Evolutionary conservation across 2,329 filamentous ascomycete genomes (phyloP).

Genomic region (Gyromitra esculenta): DNA sequence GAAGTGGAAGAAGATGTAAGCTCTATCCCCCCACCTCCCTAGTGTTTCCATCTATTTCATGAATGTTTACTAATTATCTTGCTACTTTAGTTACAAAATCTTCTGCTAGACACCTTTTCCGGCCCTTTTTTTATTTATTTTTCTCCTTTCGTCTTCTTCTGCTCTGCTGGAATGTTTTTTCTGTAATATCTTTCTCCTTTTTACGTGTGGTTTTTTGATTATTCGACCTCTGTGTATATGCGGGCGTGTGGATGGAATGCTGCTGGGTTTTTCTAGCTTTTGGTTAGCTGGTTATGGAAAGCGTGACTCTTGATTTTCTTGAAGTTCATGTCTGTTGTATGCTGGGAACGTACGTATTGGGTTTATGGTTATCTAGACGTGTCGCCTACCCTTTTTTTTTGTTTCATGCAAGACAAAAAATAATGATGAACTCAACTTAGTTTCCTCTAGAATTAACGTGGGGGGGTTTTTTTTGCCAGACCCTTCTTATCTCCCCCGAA

Average conservation of each 20-base stretch:
- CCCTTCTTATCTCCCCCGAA: not conserved
- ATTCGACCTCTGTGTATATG: not conserved
- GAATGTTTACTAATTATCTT: conserved; percentile 24
- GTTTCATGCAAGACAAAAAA: conserved; percentile 1
- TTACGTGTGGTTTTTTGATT: not conserved
- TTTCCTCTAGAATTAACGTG: not conserved
- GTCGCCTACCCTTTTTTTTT: not conserved
- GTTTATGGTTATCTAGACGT: not conserved
- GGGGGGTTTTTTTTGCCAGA: too few relatives aligned
- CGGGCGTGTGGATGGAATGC: not conserved
- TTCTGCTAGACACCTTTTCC: conserved; percentile 51
- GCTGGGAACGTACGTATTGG: too few relatives aligned
- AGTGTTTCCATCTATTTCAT: too few relatives aligned
- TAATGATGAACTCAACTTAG: not conserved
- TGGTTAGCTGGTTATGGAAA: not conserved
- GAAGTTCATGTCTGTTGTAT: too few relatives aligned
- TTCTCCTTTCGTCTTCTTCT: not conserved
- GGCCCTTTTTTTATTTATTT: not conserved
- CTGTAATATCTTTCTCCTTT: not conserved
- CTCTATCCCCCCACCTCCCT: not conserved
- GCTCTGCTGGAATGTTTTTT: not conserved
- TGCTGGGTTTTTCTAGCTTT: not conserved
- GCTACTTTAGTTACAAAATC: conserved; percentile 44
- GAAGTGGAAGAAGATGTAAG: conserved; percentile 76
- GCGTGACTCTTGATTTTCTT: not conserved